Percentiles rank a stretch among this genome's conserved stretches.
Conservation (phyloP, 2,329 filamentous ascomycete genomes). For the Cordyceps pruinosa region DNA sequence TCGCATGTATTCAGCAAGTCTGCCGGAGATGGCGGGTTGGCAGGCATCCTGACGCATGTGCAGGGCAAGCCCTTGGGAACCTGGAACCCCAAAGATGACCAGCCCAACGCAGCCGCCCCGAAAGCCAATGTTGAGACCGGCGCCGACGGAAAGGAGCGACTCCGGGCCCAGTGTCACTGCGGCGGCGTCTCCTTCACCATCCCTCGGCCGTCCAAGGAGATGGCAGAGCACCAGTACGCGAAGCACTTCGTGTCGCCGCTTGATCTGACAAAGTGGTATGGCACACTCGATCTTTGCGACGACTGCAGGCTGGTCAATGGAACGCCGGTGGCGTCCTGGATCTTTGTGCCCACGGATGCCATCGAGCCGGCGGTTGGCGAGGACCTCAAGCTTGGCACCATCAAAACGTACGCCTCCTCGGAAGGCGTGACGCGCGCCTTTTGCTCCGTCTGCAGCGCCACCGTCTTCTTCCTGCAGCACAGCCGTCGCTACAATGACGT, state of each 20-base stretch:
- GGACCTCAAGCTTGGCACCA: constrained; percentile 35
- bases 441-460: constrained; percentile 41
- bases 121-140: constrained; percentile 26
- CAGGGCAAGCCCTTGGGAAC: constrained; percentile 23
- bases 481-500: constrained; percentile 23
- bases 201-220: constrained; percentile 28
- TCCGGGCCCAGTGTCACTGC: constrained; percentile 40
- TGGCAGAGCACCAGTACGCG: constrained; percentile 24
- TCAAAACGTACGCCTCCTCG: constrained; percentile 36
- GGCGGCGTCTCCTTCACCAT: constrained; percentile 42
- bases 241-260: constrained; percentile 28
- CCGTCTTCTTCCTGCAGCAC: constrained; percentile 29
- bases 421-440: constrained; percentile 34
- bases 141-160: constrained; percentile 29
- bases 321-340: constrained; percentile 36
- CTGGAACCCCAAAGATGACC: constrained; percentile 30
- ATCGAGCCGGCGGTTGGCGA: constrained; percentile 31
- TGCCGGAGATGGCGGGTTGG: constrained; percentile 30
- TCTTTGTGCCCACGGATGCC: constrained; percentile 30
- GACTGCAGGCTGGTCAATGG: constrained; percentile 39
- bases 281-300: constrained; percentile 33
- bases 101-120: constrained; percentile 21
- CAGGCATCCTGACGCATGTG: constrained; percentile 28
- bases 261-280: constrained; percentile 37
- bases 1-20: constrained; percentile 32